A percentile compares a stretch with the other conserved stretches of the same genome.
These are phyloP conservation scores for Termitomyces sp. DNA, from an alignment of 768 basidiomycete genomes.

Conservation along the genomic window DNA sequence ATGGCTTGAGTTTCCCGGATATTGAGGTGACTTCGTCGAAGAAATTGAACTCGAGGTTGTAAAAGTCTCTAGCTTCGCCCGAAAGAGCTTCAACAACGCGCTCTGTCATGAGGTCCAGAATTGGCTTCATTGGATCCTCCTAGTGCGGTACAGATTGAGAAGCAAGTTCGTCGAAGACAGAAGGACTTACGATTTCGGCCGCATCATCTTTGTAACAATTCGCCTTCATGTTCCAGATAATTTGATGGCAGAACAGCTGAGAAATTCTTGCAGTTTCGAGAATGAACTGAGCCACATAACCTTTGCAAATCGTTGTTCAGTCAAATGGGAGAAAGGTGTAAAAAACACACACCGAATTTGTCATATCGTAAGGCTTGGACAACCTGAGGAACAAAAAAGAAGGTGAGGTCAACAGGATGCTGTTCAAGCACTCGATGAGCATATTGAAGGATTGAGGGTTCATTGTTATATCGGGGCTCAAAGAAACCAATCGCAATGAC, in stretches of 20 bases:
- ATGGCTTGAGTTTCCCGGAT: conserved; percentile 95
- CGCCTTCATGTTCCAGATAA: conserved; percentile 99
- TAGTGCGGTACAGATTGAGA: conserved; percentile 22
- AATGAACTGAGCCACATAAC: conserved; percentile 92
- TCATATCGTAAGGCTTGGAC: conserved; percentile 95
- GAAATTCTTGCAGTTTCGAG: conserved; percentile 97
- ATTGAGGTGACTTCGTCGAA: conserved; percentile 97
- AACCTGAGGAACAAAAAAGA: conserved; percentile 99
- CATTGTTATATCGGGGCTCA: conserved; percentile 75
- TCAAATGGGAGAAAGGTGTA: neutral
- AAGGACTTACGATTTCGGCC: conserved; percentile 65
- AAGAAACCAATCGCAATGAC: conserved; percentile 80
- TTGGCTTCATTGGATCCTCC: conserved; percentile 95
- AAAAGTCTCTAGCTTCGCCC: conserved; percentile 84
- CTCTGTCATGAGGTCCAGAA: conserved; percentile 82
- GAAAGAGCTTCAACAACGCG: conserved; percentile 81
- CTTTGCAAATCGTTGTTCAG: conserved; percentile 30
- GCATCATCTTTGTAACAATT: conserved; percentile 93
- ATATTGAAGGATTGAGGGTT: conserved; percentile 89
- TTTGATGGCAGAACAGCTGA: conserved; percentile 97
- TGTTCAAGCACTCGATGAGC: conserved; percentile 93
- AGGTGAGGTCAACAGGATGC: conserved; percentile 90
- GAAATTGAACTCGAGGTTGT: conserved; percentile 92
- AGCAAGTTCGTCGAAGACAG: neutral
- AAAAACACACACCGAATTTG: conserved; percentile 58